These are phyloP conservation scores for Trifolium fragiferum DNA, from an alignment of 306 rosid genomes.

Conservation along the genomic window DNA sequence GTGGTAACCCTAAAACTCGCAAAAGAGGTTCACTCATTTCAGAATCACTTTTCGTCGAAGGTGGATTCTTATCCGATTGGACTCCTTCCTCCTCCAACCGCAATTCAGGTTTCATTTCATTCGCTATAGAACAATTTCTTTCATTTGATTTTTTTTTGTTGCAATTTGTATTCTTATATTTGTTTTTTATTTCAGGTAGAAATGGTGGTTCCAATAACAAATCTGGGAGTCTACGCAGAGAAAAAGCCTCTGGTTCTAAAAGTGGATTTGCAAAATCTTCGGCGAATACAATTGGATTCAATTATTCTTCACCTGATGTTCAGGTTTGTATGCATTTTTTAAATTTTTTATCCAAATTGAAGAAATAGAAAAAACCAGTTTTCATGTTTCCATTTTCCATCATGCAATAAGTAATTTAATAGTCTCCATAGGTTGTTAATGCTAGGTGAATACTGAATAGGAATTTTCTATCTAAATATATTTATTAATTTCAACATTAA, in stretches of 20 bases:
- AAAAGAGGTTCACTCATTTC: constrained; percentile 51
- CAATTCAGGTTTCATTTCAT: constrained; percentile 50
- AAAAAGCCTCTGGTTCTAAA: constrained; percentile 57
- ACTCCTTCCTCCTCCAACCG: constrained; percentile 34
- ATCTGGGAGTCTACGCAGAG: constrained; percentile 50
- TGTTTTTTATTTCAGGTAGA: constrained; percentile 62
- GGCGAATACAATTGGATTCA: constrained; percentile 61
- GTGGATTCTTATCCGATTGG: constrained; percentile 85
- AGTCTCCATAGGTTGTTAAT: too few species aligned
- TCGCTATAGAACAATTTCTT: too few species aligned
- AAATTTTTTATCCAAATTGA: too few species aligned
- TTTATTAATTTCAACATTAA: background rate
- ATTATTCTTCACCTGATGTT: constrained; percentile 58
- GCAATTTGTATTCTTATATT: constrained; percentile 19
- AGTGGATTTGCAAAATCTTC: constrained; percentile 35
- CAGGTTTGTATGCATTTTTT: constrained; percentile 53
- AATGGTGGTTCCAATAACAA: constrained; percentile 43
- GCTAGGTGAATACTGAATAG: background rate
- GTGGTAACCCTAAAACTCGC: constrained; percentile 35
- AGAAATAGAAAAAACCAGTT: too few species aligned
- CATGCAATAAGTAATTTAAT: too few species aligned
- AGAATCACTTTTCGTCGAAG: constrained; percentile 63
- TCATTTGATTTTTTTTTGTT: background rate
- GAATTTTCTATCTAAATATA: background rate
- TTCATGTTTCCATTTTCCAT: too few species aligned